These are phyloP conservation scores for Globisporangium emineosum DNA, from an alignment of 352 stramenopile genomes.

Conservation along the genomic window DNA sequence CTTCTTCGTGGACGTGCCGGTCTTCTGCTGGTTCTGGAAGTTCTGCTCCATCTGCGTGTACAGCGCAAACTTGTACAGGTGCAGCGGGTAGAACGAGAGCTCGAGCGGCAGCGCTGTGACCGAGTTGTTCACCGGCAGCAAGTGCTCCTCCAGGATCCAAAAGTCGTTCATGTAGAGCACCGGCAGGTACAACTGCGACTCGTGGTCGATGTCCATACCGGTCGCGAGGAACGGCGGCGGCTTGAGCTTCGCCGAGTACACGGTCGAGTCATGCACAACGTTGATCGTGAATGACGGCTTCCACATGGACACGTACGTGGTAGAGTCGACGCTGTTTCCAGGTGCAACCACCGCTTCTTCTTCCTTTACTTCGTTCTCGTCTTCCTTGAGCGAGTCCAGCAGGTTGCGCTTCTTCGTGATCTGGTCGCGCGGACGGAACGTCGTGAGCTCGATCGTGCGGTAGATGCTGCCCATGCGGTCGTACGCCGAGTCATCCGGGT, in stretches of 20 bases:
- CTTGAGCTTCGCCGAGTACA: constrained; percentile 50
- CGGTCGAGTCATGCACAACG: constrained; percentile 64
- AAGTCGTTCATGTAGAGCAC: constrained; percentile 94
- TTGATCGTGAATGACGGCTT: constrained; percentile 72
- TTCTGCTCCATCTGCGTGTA: constrained; percentile 93
- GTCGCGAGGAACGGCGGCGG: constrained; percentile 68
- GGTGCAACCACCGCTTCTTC: background rate
- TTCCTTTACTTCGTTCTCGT: constrained; percentile 16
- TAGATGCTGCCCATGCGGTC: constrained; percentile 52
- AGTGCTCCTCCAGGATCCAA: constrained; percentile 88
- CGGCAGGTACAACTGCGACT: constrained; percentile 75
- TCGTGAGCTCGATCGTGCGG: constrained; percentile 57
- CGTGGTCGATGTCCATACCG: constrained; percentile 57
- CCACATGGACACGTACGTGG: constrained; percentile 78
- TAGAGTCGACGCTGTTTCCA: constrained; percentile 22
- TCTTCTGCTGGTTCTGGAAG: constrained; percentile 89
- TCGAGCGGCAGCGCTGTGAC: constrained; percentile 76
- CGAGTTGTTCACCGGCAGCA: constrained; percentile 90
- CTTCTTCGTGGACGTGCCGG: constrained; percentile 87
- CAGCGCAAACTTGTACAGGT: constrained; percentile 90
- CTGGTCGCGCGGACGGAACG: constrained; percentile 73
- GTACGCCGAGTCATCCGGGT: constrained; percentile 59
- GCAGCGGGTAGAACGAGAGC: constrained; percentile 83
- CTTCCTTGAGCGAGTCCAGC: constrained; percentile 26
- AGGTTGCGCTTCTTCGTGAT: constrained; percentile 80